Evolutionary conservation across 805 yeast genomes (phyloP), one percentile per base, ranked within the genome.

Genomic region (Dipodascus geniculatus): DNA sequence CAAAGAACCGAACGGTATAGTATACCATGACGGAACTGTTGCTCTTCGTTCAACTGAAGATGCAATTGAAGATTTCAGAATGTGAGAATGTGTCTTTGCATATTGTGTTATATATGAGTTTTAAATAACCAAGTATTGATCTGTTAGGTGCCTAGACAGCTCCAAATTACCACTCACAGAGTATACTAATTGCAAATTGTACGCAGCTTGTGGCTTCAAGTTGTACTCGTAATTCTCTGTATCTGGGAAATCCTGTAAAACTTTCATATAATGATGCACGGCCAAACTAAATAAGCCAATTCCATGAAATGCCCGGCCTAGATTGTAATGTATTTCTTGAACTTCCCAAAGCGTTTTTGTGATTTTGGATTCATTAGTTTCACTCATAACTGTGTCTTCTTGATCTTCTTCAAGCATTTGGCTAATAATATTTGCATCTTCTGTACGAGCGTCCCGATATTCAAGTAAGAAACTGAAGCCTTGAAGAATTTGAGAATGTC

Each of bases 401-500:
- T 67, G 60, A 49, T 67, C 68, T 28, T 49, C 51, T 3, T 67
- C 65, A 2, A 68, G 16, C 19, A 19, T 14, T 4, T 38, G 44
- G 20, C 44, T 38, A 4, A 38, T 38, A 6, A 38, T 11, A 2
- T 51, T 51, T 2, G 65, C 64, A 23, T 35, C 49, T 28, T 55
- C 52, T 2, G 50, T 59, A 55, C 93, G 71, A 3, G 75, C 63
- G 17, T 78, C 80, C 44, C 74, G 73, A 61, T 93, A 93, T 59
- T 87, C 93, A 63, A 78, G 68, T 56, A 93, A 65, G 61, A 79
- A 89, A 54, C 90, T 80, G 49, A 93, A 69, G 0, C 96, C 97
- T 63, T 93, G 97, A 1, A 93, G 70, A 22, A 93, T 73, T 63
- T 90, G 97, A 55, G 85, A 74, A 63, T 91, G 96, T 54, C 97